A percentile compares a stretch with the other conserved stretches of the same genome.
These are phyloP conservation scores for Mollisia scopiformis DNA, from an alignment of 2,329 filamentous ascomycete species.

Conservation along the genomic window DNA sequence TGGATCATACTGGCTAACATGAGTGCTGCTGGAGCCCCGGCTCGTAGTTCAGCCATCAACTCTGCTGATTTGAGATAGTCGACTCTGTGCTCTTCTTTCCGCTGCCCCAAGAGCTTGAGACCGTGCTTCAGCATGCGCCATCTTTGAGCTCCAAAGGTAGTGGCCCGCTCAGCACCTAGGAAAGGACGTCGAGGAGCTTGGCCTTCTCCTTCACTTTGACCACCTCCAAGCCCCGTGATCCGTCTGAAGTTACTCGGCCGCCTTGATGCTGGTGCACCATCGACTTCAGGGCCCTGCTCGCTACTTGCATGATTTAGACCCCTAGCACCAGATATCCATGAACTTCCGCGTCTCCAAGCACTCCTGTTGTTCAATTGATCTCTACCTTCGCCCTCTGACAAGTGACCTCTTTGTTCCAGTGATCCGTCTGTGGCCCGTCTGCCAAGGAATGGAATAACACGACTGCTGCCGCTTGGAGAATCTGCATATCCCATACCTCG, in stretches of 20 bases:
- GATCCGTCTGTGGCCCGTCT: conserved; percentile 66
- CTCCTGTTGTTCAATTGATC: conserved; percentile 59
- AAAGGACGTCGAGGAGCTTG: conserved; percentile 59
- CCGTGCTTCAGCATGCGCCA: conserved; percentile 95
- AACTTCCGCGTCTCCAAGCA: conserved; percentile 60
- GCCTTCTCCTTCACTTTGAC: conserved; percentile 67
- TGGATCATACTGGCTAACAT: conserved; percentile 98
- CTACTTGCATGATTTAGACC: conserved; percentile 50
- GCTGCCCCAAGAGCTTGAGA: conserved; percentile 76
- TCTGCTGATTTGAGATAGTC: conserved; percentile 96
- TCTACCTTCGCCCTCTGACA: conserved; percentile 77
- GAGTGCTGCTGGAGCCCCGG: conserved; percentile 88
- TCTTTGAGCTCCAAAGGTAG: conserved; percentile 77
- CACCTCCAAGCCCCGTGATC: conserved; percentile 61
- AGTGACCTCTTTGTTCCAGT: conserved; percentile 61
- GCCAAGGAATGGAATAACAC: conserved; percentile 53
- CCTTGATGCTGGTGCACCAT: conserved; percentile 54
- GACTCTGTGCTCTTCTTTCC: conserved; percentile 81
- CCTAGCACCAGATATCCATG: conserved; percentile 51
- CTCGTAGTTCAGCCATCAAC: conserved; percentile 90
- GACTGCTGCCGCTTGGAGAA: conserved; percentile 30
- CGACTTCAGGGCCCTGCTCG: conserved; percentile 55
- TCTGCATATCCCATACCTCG: conserved; percentile 25
- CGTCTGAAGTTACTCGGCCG: conserved; percentile 67
- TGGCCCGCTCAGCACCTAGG: conserved; percentile 67